Conservation (phyloP, 169 alveolate genomes). For the Plasmodium chabaudi region DNA sequence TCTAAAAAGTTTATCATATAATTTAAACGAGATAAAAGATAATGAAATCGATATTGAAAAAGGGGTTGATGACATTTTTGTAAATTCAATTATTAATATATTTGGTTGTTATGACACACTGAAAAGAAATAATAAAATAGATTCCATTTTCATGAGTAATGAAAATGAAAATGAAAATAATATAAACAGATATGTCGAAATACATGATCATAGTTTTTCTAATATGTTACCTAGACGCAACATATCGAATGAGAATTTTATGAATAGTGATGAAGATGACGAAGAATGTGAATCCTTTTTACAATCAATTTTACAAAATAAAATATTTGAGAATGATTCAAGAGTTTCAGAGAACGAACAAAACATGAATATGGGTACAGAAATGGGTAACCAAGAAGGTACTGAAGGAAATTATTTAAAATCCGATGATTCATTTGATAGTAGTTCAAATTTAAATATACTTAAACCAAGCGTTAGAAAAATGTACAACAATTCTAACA, state of each 20-base stretch:
- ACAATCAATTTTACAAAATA: slow-evolving; percentile 17
- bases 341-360: background rate
- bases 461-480: slow-evolving; percentile 3
- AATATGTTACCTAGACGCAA: slow-evolving; percentile 1
- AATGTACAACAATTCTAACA: background rate
- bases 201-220: slow-evolving; percentile 13
- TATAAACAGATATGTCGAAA: slow-evolving; percentile 11
- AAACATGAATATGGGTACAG: background rate
- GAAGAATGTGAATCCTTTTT: slow-evolving; percentile 32
- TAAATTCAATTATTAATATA: slow-evolving; percentile 15
- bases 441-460: background rate
- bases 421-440: slow-evolving; percentile 11
- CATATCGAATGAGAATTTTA: background rate
- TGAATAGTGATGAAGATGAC: background rate
- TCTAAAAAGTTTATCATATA: slow-evolving; percentile 1
- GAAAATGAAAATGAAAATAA: slow-evolving; percentile 12
- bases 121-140: background rate
- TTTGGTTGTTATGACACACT: slow-evolving; percentile 44
- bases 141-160: slow-evolving; percentile 18
- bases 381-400: slow-evolving; percentile 1
- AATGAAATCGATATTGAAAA: background rate
- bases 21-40: slow-evolving; percentile 12
- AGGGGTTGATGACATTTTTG: slow-evolving; percentile 24
- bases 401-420: slow-evolving; percentile 6
- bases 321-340: slow-evolving; percentile 22